Conservation (phyloP, 345 rosid species). For the Kernera saxatilis region DNA sequence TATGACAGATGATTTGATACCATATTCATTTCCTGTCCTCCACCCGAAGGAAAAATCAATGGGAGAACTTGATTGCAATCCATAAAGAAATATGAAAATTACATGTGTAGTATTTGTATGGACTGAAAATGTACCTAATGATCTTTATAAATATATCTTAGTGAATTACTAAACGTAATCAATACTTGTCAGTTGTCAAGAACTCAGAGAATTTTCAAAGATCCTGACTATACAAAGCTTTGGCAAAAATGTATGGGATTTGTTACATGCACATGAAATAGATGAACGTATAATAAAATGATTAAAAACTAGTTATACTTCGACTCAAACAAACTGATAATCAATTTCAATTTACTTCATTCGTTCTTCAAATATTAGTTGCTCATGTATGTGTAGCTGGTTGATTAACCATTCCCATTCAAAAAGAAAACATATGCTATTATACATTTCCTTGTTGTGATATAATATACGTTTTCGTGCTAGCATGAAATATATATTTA, state of each 20-base stretch:
- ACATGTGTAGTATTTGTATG: background rate
- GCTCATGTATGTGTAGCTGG: background rate
- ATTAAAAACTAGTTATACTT: background rate
- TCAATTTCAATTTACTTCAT: background rate
- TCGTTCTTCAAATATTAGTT: background rate
- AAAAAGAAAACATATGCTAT: background rate
- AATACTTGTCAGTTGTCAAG: background rate
- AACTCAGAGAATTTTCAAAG: background rate
- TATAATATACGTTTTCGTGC: background rate
- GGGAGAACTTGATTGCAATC: constrained; percentile 21
- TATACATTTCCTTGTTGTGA: background rate
- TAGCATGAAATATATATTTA: no score
- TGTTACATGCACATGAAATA: background rate
- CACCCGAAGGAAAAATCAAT: constrained; percentile 16
- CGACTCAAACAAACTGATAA: background rate
- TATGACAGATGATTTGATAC: constrained; percentile 36
- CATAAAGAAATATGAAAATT: background rate
- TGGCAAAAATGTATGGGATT: background rate
- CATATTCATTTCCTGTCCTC: constrained; percentile 31
- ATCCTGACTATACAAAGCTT: background rate
- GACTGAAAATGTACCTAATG: background rate
- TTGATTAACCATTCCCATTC: background rate
- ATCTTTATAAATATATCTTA: no score
- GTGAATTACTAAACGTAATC: background rate
- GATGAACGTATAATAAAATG: background rate